Evolutionary conservation across 176 grass and related monocot species (phyloP), one percentile per base, ranked within the genome.

Genomic region (Puccinellia tenuiflora): DNA sequence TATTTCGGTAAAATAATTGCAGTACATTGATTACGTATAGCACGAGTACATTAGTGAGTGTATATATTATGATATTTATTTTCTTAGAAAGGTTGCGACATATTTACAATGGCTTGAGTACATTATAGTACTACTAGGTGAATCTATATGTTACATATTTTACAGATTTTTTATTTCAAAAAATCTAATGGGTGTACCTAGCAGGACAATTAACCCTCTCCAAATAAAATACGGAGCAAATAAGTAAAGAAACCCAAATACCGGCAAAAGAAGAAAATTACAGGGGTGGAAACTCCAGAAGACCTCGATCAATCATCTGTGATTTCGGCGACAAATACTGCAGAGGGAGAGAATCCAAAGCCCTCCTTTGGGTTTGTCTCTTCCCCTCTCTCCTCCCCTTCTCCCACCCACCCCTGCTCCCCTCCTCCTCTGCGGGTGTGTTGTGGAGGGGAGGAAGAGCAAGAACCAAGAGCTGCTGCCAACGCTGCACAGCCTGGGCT

Each of bases 271-370:
- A 12, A 22, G 55, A 54, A 87, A 76, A 84, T 87, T 84, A 74
- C 74, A 60, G 37, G 71, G 48, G 68, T 29, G 68, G 68, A 69
- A 84, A 83, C 79, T 85, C 83, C 43, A 33, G 76, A 64, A 84
- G 77, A 88, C 79, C 83, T 88, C 75, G 81, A 85, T 93, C 83
- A 82, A 85, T 88, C 88, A 88, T 88, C 82, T 88, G 46, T 5
- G 63, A 89, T 85, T 85, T 81, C 45, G 57, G 79, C 90, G 86
- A 91, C 88, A 91, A 71, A 93, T 89, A 92, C 90, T 73, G 78
- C 84, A 63, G 73, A 25, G 88, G 85, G 94, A 92, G 84, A 91
- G 95, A 92, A 97, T 92, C 92, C 92, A 77, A 92, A 86, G 92
- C 92, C 86, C 92, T 90, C 85, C 79, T 92, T 68, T 82, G 78